phyloP scores from a whole-genome alignment of 2,329 filamentous ascomycete species.

The Calonectria pauciramosa region DNA sequence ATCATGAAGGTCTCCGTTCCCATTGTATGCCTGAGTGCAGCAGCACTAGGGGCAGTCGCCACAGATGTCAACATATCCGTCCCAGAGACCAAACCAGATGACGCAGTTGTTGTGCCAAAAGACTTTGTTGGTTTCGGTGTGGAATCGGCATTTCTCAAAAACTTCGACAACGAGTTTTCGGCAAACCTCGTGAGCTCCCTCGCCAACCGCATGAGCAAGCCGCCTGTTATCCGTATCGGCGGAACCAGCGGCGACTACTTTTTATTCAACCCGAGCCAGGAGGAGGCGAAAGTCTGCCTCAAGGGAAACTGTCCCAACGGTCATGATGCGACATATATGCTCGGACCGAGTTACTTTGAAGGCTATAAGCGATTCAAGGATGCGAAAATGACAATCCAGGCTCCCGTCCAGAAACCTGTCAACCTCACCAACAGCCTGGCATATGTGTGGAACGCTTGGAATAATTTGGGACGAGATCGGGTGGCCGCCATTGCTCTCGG shows the following conservation, averaged over 20 bases:
- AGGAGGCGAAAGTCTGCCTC: neutral
- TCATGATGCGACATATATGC: neutral
- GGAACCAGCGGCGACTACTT: constrained; percentile 6
- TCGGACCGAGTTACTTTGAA: neutral
- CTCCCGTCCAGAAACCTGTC: neutral
- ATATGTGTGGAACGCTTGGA: neutral
- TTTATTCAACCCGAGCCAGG: neutral
- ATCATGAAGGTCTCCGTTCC: constrained; percentile 51
- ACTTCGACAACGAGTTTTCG: neutral
- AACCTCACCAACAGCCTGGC: neutral
- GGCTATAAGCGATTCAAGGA: neutral
- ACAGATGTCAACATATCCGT: neutral
- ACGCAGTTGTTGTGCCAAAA: neutral
- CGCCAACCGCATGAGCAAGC: neutral
- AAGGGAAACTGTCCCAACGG: neutral
- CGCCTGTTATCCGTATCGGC: neutral
- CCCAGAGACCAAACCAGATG: neutral
- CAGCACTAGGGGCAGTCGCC: neutral
- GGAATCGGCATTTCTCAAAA: neutral
- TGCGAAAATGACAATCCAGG: neutral
- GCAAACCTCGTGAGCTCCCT: neutral
- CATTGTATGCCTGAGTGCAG: neutral
- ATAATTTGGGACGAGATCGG: neutral
- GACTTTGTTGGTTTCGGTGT: neutral
- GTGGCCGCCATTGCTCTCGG: neutral